Conservation (phyloP, 768 basidiomycete species). For the Coprinopsis strossmayeri region DNA sequence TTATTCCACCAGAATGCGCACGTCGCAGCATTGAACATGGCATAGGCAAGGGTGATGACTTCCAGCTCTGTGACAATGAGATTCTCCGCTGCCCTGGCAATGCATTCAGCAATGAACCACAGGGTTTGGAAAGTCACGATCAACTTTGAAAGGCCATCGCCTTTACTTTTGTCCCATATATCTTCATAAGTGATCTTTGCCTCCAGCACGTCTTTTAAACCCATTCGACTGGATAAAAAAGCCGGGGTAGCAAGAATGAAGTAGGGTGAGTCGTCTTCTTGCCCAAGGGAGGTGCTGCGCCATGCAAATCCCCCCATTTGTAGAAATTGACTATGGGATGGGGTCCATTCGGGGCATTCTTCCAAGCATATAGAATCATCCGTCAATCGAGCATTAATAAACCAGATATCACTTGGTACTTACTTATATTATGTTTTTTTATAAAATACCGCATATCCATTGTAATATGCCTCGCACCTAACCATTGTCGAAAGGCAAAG, state of each 20-base stretch:
- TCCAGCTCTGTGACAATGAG: slow-evolving; percentile 29
- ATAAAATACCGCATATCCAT: background rate
- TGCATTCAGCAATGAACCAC: slow-evolving; percentile 29
- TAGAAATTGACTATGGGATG: slow-evolving; percentile 7
- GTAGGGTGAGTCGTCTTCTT: background rate
- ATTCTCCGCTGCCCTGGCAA: slow-evolving; percentile 16
- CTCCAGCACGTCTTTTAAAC: background rate
- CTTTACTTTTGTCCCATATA: slow-evolving; percentile 24
- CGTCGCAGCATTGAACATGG: slow-evolving; percentile 21
- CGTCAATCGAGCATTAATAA: background rate
- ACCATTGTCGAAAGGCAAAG: slow-evolving; percentile 11
- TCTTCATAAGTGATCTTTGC: slow-evolving; percentile 9
- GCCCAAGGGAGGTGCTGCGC: background rate
- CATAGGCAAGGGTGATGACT: slow-evolving; percentile 28
- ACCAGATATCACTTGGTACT: background rate
- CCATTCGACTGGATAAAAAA: too few relatives aligned
- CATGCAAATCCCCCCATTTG: slow-evolving; percentile 12
- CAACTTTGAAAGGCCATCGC: slow-evolving; percentile 26
- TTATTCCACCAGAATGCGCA: slow-evolving; percentile 34
- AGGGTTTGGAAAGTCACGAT: slow-evolving; percentile 25
- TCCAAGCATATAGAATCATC: background rate
- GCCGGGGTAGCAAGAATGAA: too few relatives aligned
- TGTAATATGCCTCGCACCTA: background rate
- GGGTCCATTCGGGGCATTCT: slow-evolving; percentile 3
- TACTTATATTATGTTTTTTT: background rate